Evolutionary conservation across 1,284 basidiomycete genomes (phyloP), one percentile per base, ranked within the genome.

Genomic region (Tremellales sp.): DNA sequence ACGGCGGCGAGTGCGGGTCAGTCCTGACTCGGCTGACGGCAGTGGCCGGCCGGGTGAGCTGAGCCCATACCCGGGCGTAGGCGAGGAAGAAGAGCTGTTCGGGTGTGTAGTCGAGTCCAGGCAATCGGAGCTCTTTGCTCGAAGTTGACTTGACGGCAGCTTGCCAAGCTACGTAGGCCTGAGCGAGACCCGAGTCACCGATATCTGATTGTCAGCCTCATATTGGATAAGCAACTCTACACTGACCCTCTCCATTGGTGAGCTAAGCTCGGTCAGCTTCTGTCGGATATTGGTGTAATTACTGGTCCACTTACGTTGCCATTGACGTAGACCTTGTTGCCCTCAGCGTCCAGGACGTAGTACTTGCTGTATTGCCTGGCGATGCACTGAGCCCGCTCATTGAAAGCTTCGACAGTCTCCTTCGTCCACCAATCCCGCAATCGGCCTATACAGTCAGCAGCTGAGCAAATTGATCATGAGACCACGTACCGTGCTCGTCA

Each of bases 61-160:
- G 49, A 17, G 62, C 62, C 66, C 65, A 68, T 33, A 57, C 54
- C 37, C 62, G 56, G 12, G 62, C 90, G 65, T 87, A 93, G 1
- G 88, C 82, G 51, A 94, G 82, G 78, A 91, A 93, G 77, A 93
- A 94, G 29, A 93, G 75, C 76, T 94, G 90, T 43, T 93, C 90
- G 50, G 62, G 56, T 0, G 87, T 88, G 70, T 81, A 91, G 49
- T 84, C 79, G 55, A 94, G 72, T n/a, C 90, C 90, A 4, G 90
- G 89, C 6, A 93, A 80, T 40, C 58, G 54, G 23, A 86, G 72
- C 62, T 81, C 84, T 67, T 89, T 84, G 45, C 77, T 77, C 0
- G 82, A 84, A n/a, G 75, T 40, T 8, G 50, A 39, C 25, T 57
- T 52, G 17, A 53, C 78, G 45, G 78, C 68, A 42, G 80, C 70